Evolutionary conservation across 1,284 basidiomycete genomes (phyloP).

Genomic region (Ganoderma meredithae): DNA sequence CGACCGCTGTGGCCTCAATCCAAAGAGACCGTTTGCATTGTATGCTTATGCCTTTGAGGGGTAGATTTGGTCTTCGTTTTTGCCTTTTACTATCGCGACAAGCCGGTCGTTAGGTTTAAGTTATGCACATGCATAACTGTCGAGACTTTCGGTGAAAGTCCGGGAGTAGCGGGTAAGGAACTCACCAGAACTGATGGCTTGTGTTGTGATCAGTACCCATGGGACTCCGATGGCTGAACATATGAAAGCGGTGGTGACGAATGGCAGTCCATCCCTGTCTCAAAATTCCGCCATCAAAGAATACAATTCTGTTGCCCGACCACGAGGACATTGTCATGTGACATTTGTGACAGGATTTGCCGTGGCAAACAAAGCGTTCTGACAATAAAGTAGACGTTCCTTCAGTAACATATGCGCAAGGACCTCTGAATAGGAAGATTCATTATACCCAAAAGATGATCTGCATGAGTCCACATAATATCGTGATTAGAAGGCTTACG

Average conservation of each 20-base stretch:
- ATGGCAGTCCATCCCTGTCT: neutral
- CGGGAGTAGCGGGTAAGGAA: conserved; percentile 5
- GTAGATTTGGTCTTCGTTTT: neutral
- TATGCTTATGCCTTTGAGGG: neutral
- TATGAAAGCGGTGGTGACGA: neutral
- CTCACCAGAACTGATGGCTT: neutral
- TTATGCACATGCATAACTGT: neutral
- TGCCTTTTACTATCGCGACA: neutral
- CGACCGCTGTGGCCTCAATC: neutral
- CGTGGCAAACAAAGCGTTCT: neutral
- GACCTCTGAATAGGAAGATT: neutral
- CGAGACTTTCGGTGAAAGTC: conserved; percentile 20
- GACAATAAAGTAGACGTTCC: neutral
- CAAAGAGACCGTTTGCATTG: neutral
- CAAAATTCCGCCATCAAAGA: neutral
- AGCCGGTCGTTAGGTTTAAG: neutral
- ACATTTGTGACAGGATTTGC: neutral
- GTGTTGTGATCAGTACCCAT: conserved; percentile 19
- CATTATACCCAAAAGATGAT: neutral
- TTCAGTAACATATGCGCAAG: neutral
- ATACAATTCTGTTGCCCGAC: neutral
- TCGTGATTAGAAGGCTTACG: neutral
- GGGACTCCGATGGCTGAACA: neutral
- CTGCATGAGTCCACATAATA: neutral
- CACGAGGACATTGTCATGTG: neutral